Evolutionary conservation across 176 grass and related monocot genomes (phyloP), one percentile per base, ranked within the genome.

Genomic region (Secale cereale): DNA sequence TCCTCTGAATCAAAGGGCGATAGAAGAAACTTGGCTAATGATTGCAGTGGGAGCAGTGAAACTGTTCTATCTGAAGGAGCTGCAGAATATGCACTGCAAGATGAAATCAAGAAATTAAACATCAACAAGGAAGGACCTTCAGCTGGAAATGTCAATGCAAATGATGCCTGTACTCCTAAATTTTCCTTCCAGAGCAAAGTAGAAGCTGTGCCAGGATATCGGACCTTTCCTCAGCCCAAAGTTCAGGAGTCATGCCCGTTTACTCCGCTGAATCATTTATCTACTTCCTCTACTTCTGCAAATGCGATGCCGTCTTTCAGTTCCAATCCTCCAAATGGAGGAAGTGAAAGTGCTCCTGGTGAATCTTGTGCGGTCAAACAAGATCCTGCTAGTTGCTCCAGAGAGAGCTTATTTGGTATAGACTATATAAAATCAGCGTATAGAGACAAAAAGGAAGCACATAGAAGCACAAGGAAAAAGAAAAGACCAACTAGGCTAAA

Each of bases 51-150:
- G 12, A 85, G 29, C 66, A 88, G 70, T 80, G 59, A 22, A 70
- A 28, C 65, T 20, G 3, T 22, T 83, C 39, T 9, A 70, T 81
- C 56, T 80, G 54, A 83, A 86, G 80, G 78, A 74, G 65, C 40
- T 48, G 65, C 78, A 35, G 77, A 87, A 80, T 73, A 82, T 90
- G 78, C n/a, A 73, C 76, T 97, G 9, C 78, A 86, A 67, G 88
- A 93, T 70, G 88, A 85, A 31, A 92, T 90, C 65, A 86, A 79
- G 60, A 92, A 94, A 84, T 86, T 93, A 59, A 86, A 91, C 66
- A 91, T 94, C 71, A 74, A 62, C 32, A 69, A 14, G 30, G 75
- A 89, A 74, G 86, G 56, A 36, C 29, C 78, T 78, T 81, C 70
- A 31, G 6, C n/a, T 28, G 63, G 37, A 23, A 33, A 13, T 57